Evolutionary conservation across 1,284 basidiomycete species (phyloP), one percentile per base, ranked within the genome.

Genomic region (Sanghuangporus sanghuang): DNA sequence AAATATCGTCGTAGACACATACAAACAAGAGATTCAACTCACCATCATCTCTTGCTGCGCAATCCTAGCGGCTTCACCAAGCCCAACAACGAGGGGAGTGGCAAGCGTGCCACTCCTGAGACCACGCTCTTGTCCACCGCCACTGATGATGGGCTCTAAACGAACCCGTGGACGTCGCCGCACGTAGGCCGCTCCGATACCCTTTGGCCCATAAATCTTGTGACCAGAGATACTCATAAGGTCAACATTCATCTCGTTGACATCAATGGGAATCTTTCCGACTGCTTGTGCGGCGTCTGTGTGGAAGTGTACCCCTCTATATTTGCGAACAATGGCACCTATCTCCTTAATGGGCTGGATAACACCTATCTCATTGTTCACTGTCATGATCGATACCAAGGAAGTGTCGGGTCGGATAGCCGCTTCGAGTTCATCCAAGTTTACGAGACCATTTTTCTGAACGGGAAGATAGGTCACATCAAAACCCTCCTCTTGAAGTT

Each of bases 361-460:
- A 66, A 98, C 96, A 56, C 97, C 97, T 6, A 96, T 99, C 79
- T 99, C 97, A 78, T 99, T 99, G 81, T 99, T 99, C 67, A 99
- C 96, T 3, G 93, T 86, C 97, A 99, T 99, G 74, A 99, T 91
- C 9, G 96, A 97, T 48, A 98, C 88, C 8, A 98, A 77, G 6
- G 88, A 89, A 0, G 96, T 92, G 70, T 93, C 91, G 18, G 94
- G 93, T 55, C 93, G 86, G 60, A 98, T 92, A 36, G 95, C 88
- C 2, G 81, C 83, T 72, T 93, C 90, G 44, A 98, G 84, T 23
- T 86, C 85, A 50, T 86, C 78, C 50, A 98, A 77, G 57, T 87
- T 85, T 68, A 99, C 79, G 53, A 98, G 74, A 39, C 97, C 97
- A 73, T 96, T 95, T 23, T 81, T 75, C 72, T 93, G 85, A 14